Evolutionary conservation across 2,329 filamentous ascomycete species (phyloP), one percentile per base, ranked within the genome.

Genomic region (Penicillium sp.): DNA sequence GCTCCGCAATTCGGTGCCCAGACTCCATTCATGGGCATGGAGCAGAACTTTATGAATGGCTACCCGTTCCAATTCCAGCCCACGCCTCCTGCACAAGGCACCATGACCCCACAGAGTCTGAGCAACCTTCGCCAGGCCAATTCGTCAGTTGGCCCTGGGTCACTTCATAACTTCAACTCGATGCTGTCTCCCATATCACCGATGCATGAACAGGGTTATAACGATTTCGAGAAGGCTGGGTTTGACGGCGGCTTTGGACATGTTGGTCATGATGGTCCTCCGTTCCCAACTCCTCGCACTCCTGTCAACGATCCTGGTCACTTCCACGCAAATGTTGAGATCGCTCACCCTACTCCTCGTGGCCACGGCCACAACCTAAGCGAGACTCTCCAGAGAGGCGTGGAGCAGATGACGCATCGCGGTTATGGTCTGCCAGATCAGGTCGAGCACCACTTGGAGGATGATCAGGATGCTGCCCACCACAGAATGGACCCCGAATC

Each of bases 341-440:
- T 86, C 60, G 80, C 79, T 24, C 79, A 83, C 42, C 83, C 83
- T 9, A 84, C 79, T 45, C 83, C 84, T 51, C 79, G 79, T 58
- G 80, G 80, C 33, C 81, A 85, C 69, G 79, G 79, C 50, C 88
- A 92, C 61, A 91, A 91, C 60, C 79, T 89, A 36, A 91, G 87
- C 63, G 81, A 86, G 56, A 89, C 84, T 41, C 79, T 95, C 22
- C 90, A 96, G 68, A 87, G 86, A 55, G 90, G 94, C 60, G 87
- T 95, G 50, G 87, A 94, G 35, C 67, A 69, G 35, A 64, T 68
- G 55, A 57, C 57, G 44, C 88, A 92, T 64, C 87, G 89, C 4
- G 89, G 95, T 63, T 92, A 94, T 65, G 16, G 92, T 62, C 72
- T 94, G 55, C 89, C 92, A 66, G 85, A 91, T 66, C 85, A 89